These are phyloP conservation scores for Coniferiporia weirii DNA, from an alignment of 1,284 basidiomycete species.

Conservation along the genomic window DNA sequence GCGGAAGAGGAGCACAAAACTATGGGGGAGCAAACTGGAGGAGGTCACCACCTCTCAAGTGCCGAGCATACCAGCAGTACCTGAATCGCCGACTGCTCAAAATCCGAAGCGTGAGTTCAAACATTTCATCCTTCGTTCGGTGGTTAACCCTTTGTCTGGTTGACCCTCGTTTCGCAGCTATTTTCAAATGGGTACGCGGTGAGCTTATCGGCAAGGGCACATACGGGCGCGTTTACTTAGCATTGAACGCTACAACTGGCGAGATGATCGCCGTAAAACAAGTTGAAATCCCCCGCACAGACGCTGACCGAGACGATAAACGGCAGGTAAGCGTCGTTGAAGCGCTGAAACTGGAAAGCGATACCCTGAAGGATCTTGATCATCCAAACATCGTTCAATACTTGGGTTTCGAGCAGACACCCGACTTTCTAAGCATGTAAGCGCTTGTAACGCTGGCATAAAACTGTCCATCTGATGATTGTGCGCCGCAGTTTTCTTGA, in stretches of 20 bases:
- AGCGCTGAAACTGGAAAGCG: slow-evolving; percentile 90
- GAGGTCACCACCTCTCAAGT: slow-evolving; percentile 81
- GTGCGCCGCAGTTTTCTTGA: slow-evolving; percentile 76
- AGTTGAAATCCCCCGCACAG: slow-evolving; percentile 90
- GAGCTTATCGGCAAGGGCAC: slow-evolving; percentile 97
- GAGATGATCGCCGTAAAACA: slow-evolving; percentile 99
- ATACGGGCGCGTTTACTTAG: slow-evolving; percentile 94
- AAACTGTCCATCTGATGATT: background rate
- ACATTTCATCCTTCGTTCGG: slow-evolving; percentile 2
- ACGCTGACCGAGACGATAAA: slow-evolving; percentile 84
- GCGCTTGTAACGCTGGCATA: slow-evolving; percentile 29
- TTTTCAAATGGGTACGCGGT: slow-evolving; percentile 98
- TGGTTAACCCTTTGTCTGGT: background rate
- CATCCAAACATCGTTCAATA: slow-evolving; percentile 98
- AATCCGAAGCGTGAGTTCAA: slow-evolving; percentile 53
- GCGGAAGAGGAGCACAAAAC: slow-evolving; percentile 85
- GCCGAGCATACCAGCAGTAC: slow-evolving; percentile 38
- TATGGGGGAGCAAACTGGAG: slow-evolving; percentile 92
- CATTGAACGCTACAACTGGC: slow-evolving; percentile 95
- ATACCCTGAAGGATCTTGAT: slow-evolving; percentile 93
- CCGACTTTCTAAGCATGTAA: slow-evolving; percentile 87
- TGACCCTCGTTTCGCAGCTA: slow-evolving; percentile 49
- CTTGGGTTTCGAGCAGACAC: slow-evolving; percentile 94
- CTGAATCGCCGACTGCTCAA: slow-evolving; percentile 49
- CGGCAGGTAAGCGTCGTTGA: slow-evolving; percentile 86